Base-by-base conservation (phyloP, 2,329 filamentous ascomycete species). In the Pseudonectria buxi region DNA sequence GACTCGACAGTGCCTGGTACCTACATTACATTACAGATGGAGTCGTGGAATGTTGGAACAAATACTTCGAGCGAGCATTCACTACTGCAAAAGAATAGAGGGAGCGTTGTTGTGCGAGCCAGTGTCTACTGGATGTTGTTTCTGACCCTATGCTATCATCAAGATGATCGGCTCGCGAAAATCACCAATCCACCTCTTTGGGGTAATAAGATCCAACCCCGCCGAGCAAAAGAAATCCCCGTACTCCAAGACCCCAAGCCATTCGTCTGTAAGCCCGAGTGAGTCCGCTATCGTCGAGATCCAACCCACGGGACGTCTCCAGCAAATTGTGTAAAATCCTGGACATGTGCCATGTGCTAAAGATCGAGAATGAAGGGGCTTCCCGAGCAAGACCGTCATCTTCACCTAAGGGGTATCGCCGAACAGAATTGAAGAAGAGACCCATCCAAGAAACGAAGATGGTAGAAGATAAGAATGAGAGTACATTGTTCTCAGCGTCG, bases 321-420 rank as follows among this genome's bases (percentile, higher is more conserved):
- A n/a, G n/a, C n/a, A n/a, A n/a, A n/a, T n/a, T n/a, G n/a, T n/a
- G n/a, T n/a, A n/a, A n/a, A n/a, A n/a, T n/a, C n/a, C n/a, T n/a
- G n/a, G n/a, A n/a, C n/a, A n/a, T n/a, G n/a, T n/a, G n/a, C n/a
- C n/a, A n/a, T n/a, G n/a, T n/a, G n/a, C n/a, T n/a, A 26, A 13
- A 13, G n/a, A 13, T 22, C 18, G 9, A 22, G 5, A 22, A 22
- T 22, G 18, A 9, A 28, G 26, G 10, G 28, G 28, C 16, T 24
- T 25, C 32, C 30, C 43, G 32, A 32, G 42, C 37, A 47, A 41
- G 47, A 45, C 50, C 50, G 40, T 32, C 37, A 22, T 6, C 42
- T 31, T 51, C 41, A 42, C 40, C 45, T 56, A 57, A 46, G 49
- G 57, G 57, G 57, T 60, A 60, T 60, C 57, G 51, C 53, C 53